These are phyloP conservation scores for Umbelopsis ramanniana DNA, from an alignment of 192 early-diverging fungal species.

Conservation along the genomic window DNA sequence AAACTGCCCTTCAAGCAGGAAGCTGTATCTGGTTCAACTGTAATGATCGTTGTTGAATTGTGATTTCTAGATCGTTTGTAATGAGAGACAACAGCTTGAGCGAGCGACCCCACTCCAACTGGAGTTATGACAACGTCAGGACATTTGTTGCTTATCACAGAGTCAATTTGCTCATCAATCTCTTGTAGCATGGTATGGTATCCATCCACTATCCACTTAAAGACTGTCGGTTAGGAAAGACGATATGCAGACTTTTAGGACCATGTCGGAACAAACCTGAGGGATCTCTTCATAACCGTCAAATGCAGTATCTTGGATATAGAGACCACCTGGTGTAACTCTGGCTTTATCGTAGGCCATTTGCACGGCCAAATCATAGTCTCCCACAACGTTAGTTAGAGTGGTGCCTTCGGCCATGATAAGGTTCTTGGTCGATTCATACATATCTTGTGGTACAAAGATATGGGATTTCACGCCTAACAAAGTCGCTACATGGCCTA, in stretches of 20 bases:
- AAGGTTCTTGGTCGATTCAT: neutral
- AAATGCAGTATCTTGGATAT: neutral
- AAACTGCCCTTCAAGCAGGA: neutral
- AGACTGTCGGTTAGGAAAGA: no score
- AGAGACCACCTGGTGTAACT: neutral
- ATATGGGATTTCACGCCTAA: neutral
- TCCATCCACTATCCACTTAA: neutral
- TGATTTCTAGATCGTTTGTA: neutral
- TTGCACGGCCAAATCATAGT: neutral
- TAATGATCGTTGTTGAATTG: neutral
- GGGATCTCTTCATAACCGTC: neutral
- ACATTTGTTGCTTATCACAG: neutral
- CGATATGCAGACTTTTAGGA: no score
- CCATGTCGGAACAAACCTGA: neutral
- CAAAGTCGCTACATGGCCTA: neutral
- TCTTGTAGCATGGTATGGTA: neutral
- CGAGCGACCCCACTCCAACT: neutral
- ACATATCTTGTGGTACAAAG: neutral
- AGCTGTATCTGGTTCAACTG: neutral
- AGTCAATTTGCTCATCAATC: neutral
- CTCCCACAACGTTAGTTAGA: neutral
- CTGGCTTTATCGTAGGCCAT: neutral
- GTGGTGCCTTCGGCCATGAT: neutral
- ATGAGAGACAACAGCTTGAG: neutral
- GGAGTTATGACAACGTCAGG: neutral